Base-by-base conservation (phyloP, 768 basidiomycete species). In the Termitomyces sp. region DNA sequence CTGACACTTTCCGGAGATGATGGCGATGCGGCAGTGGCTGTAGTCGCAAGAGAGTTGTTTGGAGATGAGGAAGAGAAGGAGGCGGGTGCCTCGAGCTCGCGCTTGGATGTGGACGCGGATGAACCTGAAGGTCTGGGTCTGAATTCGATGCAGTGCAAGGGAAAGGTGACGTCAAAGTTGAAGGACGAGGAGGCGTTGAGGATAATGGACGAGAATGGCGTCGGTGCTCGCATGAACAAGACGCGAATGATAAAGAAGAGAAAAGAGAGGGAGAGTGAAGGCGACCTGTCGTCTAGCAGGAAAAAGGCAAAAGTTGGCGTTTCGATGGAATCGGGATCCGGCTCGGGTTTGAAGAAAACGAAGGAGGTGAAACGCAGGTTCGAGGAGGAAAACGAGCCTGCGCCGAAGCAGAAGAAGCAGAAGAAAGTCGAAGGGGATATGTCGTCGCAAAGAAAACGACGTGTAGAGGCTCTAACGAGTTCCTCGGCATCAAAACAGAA, bases 201-300 rank as follows among this genome's bases (percentile, higher is more conserved):
- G 51, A 54, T 40, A 8, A 66, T 57, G 33, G 61, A 66, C 20
- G 57, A 60, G 55, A 62, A 64, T 57, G 59, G 57, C 22, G 52
- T 40, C 35, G 52, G 45, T 45, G 54, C 53, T 9, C 40, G 40
- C 48, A 28, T 56, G 44, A 40, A 14, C 7, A 57, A 56, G 55
- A 58, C 43, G 60, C 58, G 43, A 32, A 64, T 26, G 13, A 48
- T 62, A 62, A 70, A 69, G 57, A 66, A 67, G 52, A 71, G 68
- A 63, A 59, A 64, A 35, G 55, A 61, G 11, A 20, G 22, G 22
- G 43, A 44, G 11, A 32, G 52, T 13, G 52, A 36, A 33, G 33
- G 30, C 9, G 65, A 63, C 20, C 63, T 48, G 24, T 62, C 56
- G n/a, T 33, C 59, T 26, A 58, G 54, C 22, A 56, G 56, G 58